A percentile compares a stretch with the other conserved stretches of the same genome.
These are phyloP conservation scores for Coniochaeta sp. DNA, from an alignment of 2,329 filamentous ascomycete species.

Conservation along the genomic window DNA sequence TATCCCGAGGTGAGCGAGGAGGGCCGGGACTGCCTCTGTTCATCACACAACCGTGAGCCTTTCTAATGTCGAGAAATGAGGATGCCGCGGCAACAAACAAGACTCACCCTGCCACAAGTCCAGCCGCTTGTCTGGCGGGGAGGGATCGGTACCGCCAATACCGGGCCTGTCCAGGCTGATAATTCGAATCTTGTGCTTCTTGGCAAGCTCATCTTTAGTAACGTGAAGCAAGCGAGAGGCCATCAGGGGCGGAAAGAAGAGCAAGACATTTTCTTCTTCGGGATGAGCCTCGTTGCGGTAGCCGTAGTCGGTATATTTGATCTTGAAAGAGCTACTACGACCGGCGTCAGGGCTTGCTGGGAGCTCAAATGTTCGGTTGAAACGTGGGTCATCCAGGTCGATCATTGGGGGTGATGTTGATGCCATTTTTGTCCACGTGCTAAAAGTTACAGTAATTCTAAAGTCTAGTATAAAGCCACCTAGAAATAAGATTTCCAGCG, in stretches of 20 bases:
- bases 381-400: slow-evolving; percentile 15
- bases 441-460: too few relatives aligned
- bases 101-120: slow-evolving; percentile 9
- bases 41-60: slow-evolving; percentile 8
- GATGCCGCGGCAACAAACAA: not conserved
- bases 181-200: slow-evolving; percentile 21
- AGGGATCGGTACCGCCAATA: slow-evolving; percentile 24
- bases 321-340: slow-evolving; percentile 7
- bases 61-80: slow-evolving; percentile 4
- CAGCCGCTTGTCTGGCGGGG: slow-evolving; percentile 13
- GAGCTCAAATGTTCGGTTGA: slow-evolving; percentile 16
- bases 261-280: slow-evolving; percentile 17
- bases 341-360: slow-evolving; percentile 11
- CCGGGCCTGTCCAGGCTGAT: slow-evolving; percentile 25
- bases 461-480: too few relatives aligned
- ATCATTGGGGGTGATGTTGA: not conserved
- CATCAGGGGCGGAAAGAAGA: slow-evolving; percentile 21
- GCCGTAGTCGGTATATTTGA: slow-evolving; percentile 23
- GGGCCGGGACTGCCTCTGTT: slow-evolving; percentile 15
- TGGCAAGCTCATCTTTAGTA: slow-evolving; percentile 24
- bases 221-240: slow-evolving; percentile 20
- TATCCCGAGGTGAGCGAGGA: slow-evolving; percentile 24
- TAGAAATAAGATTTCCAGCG: too few relatives aligned
- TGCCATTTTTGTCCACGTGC: not conserved
- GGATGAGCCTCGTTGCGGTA: slow-evolving; percentile 18